Evolutionary conservation across 2,329 filamentous ascomycete genomes (phyloP).

Genomic region (Cadophora malorum): DNA sequence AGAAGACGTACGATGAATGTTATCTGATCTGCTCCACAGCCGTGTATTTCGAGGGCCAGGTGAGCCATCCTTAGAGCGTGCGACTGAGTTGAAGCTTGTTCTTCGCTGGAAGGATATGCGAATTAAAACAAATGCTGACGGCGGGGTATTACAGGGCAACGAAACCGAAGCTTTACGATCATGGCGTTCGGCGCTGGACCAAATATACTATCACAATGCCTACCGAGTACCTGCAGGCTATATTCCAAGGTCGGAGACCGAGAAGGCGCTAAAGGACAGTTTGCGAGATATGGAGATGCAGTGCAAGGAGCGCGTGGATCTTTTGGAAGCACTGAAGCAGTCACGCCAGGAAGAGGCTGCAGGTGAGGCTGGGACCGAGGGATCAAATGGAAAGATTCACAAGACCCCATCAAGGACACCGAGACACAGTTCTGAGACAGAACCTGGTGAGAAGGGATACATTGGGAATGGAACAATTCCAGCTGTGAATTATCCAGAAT

Average conservation of each 20-base stretch:
- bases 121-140: conserved; percentile 6
- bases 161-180: conserved; percentile 88
- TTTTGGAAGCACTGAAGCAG: conserved; percentile 80
- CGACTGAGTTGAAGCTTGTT: background rate
- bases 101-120: background rate
- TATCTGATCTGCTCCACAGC: conserved; percentile 95
- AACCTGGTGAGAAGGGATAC: conserved; percentile 56
- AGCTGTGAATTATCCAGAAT: conserved; percentile 77
- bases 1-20: conserved; percentile 98
- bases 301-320: conserved; percentile 90
- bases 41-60: conserved; percentile 94
- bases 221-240: conserved; percentile 74
- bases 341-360: conserved; percentile 57
- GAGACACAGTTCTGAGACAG: conserved; percentile 40
- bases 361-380: conserved; percentile 35
- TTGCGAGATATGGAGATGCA: conserved; percentile 84
- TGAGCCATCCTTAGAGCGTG: conserved; percentile 49
- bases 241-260: conserved; percentile 78
- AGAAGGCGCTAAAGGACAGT: conserved; percentile 81
- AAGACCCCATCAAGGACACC: conserved; percentile 45
- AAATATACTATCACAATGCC: conserved; percentile 86
- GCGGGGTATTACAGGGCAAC: conserved; percentile 68
- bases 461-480: conserved; percentile 85
- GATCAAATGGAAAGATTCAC: conserved; percentile 34
- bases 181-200: conserved; percentile 87